These are phyloP conservation scores for Fusarium subglutinans DNA, from an alignment of 2,329 filamentous ascomycete genomes.

Conservation along the genomic window DNA sequence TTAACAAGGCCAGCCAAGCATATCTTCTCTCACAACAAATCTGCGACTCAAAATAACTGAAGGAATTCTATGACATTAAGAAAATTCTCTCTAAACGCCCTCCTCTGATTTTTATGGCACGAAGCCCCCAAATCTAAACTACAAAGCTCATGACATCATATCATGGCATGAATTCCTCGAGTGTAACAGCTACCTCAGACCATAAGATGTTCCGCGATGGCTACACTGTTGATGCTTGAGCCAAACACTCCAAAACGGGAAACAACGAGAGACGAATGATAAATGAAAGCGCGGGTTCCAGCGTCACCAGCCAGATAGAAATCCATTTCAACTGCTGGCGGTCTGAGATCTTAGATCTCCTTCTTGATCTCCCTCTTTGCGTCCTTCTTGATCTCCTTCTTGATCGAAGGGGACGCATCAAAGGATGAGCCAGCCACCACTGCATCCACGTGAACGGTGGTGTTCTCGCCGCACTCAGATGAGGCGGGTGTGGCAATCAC, in stretches of 20 bases:
- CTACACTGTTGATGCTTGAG: slow-evolving; percentile 39
- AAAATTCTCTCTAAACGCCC: slow-evolving; percentile 38
- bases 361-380: slow-evolving; percentile 46
- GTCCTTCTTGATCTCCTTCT: slow-evolving; percentile 54
- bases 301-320: neutral
- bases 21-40: neutral
- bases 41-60: neutral
- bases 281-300: slow-evolving; percentile 4
- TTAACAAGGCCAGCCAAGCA: neutral
- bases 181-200: slow-evolving; percentile 48
- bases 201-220: slow-evolving; percentile 50
- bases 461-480: slow-evolving; percentile 63
- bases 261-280: slow-evolving; percentile 16
- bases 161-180: slow-evolving; percentile 44
- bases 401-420: slow-evolving; percentile 58
- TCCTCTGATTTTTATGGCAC: slow-evolving; percentile 38
- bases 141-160: slow-evolving; percentile 51
- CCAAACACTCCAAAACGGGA: slow-evolving; percentile 31
- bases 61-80: slow-evolving; percentile 35
- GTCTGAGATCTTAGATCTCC: slow-evolving; percentile 27
- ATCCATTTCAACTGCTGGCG: neutral
- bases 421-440: slow-evolving; percentile 55
- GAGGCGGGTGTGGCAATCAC: slow-evolving; percentile 52
- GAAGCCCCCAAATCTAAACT: slow-evolving; percentile 50
- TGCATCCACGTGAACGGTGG: slow-evolving; percentile 63